Evolutionary conservation across 2,329 filamentous ascomycete species (phyloP).

Genomic region (Fonsecaea multimorphosa): DNA sequence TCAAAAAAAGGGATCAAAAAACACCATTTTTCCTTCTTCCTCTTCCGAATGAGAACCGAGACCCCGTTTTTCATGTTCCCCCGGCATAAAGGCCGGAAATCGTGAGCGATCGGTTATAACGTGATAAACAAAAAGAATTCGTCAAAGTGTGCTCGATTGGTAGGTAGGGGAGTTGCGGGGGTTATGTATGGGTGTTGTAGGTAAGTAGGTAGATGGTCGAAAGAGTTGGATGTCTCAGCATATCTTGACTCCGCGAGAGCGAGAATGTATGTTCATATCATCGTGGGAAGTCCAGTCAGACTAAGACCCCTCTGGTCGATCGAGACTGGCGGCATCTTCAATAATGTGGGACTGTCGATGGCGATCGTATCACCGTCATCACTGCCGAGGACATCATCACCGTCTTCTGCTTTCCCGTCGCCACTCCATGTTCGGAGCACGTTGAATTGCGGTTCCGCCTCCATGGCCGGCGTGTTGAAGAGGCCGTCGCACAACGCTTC

Average conservation of each 20-base stretch:
- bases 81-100: background rate
- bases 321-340: constrained; percentile 3
- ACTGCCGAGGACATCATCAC: background rate
- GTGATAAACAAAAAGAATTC: background rate
- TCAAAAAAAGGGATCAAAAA: no score
- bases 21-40: background rate
- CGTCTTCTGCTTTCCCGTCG: background rate
- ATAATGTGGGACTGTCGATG: background rate
- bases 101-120: background rate
- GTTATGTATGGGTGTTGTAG: background rate
- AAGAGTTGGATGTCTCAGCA: background rate
- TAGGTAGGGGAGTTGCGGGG: no score
- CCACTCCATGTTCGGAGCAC: constrained; percentile 10
- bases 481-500: constrained; percentile 32
- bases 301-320: background rate
- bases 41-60: background rate
- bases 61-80: background rate
- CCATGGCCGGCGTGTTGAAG: constrained; percentile 25
- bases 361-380: background rate
- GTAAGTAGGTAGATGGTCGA: background rate
- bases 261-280: constrained; percentile 11
- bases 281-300: constrained; percentile 9
- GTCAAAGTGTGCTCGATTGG: background rate
- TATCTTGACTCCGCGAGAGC: background rate
- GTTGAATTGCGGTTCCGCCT: background rate